Evolutionary conservation across 345 rosid genomes (phyloP), one percentile per base, ranked within the genome.

Genomic region (Toxicodendron radicans): DNA sequence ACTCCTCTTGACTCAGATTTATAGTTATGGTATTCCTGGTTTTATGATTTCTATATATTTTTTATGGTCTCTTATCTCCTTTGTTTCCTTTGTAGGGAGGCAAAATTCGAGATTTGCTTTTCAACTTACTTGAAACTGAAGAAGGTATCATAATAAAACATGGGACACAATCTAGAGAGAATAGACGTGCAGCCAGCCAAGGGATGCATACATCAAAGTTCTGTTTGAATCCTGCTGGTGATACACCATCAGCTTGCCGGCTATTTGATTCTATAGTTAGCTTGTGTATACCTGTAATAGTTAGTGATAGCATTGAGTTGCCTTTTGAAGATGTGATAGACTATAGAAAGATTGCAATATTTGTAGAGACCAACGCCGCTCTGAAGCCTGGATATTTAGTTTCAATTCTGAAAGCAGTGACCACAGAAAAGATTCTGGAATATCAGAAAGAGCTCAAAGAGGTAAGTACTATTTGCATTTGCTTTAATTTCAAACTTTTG

Each of bases 121-220:
- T 96, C 79, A 92, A 90, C 76, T 70, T 90, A 81, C 94, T 96
- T 62, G 99, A 93, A 83, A 83, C 74, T 23, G 97, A 96, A 78
- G 78, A 85, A 27, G 97, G 90, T 84, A 88, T 92, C n/a, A 24
- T 86, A 41, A 89, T 93, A 81, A 93, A 90, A 75, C 98, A 96
- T 59, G 98, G 99, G 70, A 92, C 95, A 49, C 99, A 93, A 67
- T 91, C 98, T 24, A 90, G 98, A 83, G 99, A 95, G 86, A 93
- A 86, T 76, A 65, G 99, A n/a, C 88, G 97, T 38, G 93, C 95
- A 41, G 98, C 99, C 68, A 82, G 92, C 0, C 87, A 60, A 45
- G 97, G 97, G 70, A 95, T 95, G 99, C 97, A 95, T 79, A 86
- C 97, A 43, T 93, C 99, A 8, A 93, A 90, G 79, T 95, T 95